These are phyloP conservation scores for Alternaria novae-zelandiae DNA, from an alignment of 2,329 filamentous ascomycete species.

Conservation along the genomic window DNA sequence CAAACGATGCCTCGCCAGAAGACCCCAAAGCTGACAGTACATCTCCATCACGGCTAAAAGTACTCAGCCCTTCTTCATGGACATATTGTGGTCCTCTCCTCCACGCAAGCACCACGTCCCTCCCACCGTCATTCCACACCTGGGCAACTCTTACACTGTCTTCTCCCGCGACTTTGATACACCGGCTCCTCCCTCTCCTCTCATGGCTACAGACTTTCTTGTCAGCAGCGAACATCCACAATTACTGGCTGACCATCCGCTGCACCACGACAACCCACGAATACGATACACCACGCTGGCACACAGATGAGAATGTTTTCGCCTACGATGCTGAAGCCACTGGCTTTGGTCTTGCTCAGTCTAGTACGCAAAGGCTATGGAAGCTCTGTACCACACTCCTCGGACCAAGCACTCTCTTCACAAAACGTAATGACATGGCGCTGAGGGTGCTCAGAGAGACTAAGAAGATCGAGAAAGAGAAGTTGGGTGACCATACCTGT, in stretches of 20 bases:
- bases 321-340: neutral
- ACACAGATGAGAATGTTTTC: conserved; percentile 59
- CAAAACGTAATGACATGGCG: neutral
- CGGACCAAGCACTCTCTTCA: neutral
- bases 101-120: neutral
- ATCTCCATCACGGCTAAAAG: neutral
- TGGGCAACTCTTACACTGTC: neutral
- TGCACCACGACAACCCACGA: conserved; percentile 53
- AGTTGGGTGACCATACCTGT: neutral
- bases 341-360: neutral
- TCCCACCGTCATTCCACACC: neutral
- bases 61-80: neutral
- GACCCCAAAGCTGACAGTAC: neutral
- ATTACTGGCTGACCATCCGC: conserved; percentile 59
- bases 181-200: neutral
- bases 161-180: neutral
- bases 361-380: conserved; percentile 44
- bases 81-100: neutral
- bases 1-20: neutral
- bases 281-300: conserved; percentile 57
- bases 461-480: neutral
- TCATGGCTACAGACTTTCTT: neutral
- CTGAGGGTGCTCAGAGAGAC: neutral
- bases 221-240: conserved; percentile 24
- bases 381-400: conserved; percentile 54